These are phyloP conservation scores for Litchi chinensis DNA, from an alignment of 345 rosid genomes.

Conservation along the genomic window DNA sequence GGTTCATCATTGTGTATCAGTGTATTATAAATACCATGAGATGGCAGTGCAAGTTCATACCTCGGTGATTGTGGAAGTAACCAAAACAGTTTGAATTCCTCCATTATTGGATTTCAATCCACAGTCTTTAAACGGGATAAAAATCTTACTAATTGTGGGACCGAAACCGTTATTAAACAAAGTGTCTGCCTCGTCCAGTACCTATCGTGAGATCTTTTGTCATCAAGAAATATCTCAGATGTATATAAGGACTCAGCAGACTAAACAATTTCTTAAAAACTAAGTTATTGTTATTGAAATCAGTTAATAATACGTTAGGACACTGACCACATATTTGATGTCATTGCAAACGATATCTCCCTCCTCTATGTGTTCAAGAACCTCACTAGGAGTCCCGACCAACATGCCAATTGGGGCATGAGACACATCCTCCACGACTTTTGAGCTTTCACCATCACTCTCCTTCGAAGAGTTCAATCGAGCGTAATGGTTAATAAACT, in stretches of 20 bases:
- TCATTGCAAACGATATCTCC: conserved; percentile 23
- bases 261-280: neutral
- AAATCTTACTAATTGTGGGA: conserved; percentile 23
- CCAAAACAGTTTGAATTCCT: conserved; percentile 23
- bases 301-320: neutral
- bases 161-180: conserved; percentile 26
- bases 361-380: conserved; percentile 32
- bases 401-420: conserved; percentile 59
- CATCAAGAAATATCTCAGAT: neutral
- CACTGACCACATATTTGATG: conserved; percentile 47
- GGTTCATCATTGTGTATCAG: neutral
- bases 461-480: conserved; percentile 50
- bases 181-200: conserved; percentile 27
- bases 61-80: conserved; percentile 20
- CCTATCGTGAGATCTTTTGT: conserved; percentile 13
- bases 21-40: neutral
- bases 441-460: conserved; percentile 49
- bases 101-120: neutral
- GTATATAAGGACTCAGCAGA: neutral
- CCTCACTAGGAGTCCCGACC: conserved; percentile 35
- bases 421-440: conserved; percentile 48
- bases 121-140: conserved; percentile 16
- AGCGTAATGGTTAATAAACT: conserved; percentile 57
- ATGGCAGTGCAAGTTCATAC: neutral
- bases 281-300: neutral